These are phyloP conservation scores for Solanum hybrid DNA, from an alignment of 305 asterid genomes.

Conservation along the genomic window DNA sequence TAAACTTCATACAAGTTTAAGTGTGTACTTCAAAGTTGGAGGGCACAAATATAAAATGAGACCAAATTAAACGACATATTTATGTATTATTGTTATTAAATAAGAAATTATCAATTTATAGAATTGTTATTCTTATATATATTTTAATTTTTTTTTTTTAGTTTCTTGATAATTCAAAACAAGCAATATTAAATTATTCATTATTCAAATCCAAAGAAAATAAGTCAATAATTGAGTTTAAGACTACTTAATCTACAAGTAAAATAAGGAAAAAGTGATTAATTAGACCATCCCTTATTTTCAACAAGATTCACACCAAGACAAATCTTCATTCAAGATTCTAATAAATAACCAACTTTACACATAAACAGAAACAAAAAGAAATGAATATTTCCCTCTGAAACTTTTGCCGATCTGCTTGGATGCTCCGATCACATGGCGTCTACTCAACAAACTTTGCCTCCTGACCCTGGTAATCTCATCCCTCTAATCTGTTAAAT, in stretches of 20 bases:
- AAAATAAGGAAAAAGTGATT: background rate
- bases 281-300: background rate
- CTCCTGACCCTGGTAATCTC: background rate
- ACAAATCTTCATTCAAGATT: background rate
- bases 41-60: no score
- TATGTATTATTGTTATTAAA: background rate
- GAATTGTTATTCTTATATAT: background rate
- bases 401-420: constrained; percentile 18
- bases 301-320: background rate
- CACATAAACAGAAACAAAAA: background rate
- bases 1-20: background rate
- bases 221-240: background rate
- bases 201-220: background rate
- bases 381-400: background rate
- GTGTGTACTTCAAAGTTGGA: background rate
- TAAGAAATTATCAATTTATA: background rate
- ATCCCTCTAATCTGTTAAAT: background rate
- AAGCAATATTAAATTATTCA: background rate
- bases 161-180: background rate
- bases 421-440: constrained; percentile 46
- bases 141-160: no score
- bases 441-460: constrained; percentile 28
- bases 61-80: no score
- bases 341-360: background rate
- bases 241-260: background rate